A percentile compares a stretch with the other conserved stretches of the same genome.
Conservation (phyloP, 768 basidiomycete species). For the Phylloporus sp. region DNA sequence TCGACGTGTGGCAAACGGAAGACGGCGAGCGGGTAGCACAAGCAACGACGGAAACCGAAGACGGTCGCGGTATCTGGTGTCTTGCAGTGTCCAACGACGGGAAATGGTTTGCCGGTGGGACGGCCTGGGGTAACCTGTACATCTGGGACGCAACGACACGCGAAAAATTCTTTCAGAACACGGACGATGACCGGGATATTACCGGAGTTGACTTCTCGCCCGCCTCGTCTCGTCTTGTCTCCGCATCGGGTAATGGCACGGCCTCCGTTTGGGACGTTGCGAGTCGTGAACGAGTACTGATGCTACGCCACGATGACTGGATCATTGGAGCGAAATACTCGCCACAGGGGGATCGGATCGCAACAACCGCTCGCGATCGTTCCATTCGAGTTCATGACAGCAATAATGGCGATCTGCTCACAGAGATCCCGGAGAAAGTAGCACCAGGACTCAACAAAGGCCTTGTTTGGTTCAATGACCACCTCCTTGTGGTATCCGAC, state of each 20-base stretch:
- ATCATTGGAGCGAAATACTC: neutral
- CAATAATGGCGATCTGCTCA: neutral
- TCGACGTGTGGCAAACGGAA: neutral
- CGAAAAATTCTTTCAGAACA: neutral
- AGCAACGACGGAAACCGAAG: neutral
- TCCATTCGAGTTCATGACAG: neutral
- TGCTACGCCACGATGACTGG: neutral
- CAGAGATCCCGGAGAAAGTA: neutral
- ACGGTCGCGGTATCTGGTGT: neutral
- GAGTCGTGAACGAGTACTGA: neutral
- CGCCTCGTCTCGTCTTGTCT: neutral
- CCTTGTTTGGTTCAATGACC: neutral
- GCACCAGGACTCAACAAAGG: neutral
- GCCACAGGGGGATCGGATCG: neutral
- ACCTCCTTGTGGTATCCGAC: neutral
- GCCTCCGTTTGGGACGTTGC: constrained; percentile 3
- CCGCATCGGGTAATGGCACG: neutral
- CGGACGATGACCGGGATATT: too few relatives aligned
- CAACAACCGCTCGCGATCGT: neutral
- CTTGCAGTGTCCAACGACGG: neutral
- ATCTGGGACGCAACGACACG: neutral
- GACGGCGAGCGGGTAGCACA: neutral
- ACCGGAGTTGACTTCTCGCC: constrained; percentile 2
- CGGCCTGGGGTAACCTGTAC: neutral
- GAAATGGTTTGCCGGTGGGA: neutral